Percentiles rank a stretch among this genome's conserved stretches.
Evolutionary conservation across 1,139 yeast species (phyloP).

Genomic region (Debaryomyces udenii): DNA sequence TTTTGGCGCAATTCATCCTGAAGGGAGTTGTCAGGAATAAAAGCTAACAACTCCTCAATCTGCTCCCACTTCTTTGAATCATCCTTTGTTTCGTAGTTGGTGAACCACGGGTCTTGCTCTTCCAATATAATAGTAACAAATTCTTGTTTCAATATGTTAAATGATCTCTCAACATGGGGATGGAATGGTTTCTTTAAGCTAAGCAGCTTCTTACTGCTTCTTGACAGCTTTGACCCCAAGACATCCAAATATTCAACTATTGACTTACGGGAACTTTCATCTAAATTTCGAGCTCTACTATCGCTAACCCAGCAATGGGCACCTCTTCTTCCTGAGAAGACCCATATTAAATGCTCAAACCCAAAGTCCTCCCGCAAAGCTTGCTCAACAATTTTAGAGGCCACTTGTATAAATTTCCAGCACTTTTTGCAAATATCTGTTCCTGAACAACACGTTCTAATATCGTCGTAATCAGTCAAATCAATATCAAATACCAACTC

Average conservation of each 20-base stretch:
- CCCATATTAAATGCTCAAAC: conserved; percentile 86
- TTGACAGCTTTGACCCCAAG: conserved; percentile 53
- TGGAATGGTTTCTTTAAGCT: conserved; percentile 79
- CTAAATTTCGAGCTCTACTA: conserved; percentile 70
- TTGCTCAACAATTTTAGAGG: conserved; percentile 71
- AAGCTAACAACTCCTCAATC: conserved; percentile 57
- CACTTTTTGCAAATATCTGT: conserved; percentile 86
- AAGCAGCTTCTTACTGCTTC: conserved; percentile 40
- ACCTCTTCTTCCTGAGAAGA: conserved; percentile 98
- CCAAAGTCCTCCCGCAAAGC: conserved; percentile 89
- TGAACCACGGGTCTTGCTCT: conserved; percentile 83
- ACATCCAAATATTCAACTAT: conserved; percentile 85
- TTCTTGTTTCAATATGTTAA: conserved; percentile 62
- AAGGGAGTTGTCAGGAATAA: conserved; percentile 61
- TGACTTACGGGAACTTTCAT: conserved; percentile 73
- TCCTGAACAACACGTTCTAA: conserved; percentile 90
- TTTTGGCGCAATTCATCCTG: conserved; percentile 53
- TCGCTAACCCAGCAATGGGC: conserved; percentile 99
- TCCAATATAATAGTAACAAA: conserved; percentile 68
- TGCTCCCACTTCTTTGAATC: conserved; percentile 48
- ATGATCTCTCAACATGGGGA: conserved; percentile 81
- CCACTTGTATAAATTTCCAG: conserved; percentile 93
- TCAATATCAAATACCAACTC: conserved; percentile 96
- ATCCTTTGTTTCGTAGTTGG: conserved; percentile 29
- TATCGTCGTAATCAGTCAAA: conserved; percentile 93